Evolutionary conservation across 306 rosid genomes (phyloP), one percentile per base, ranked within the genome.

Genomic region (Lathyrus sativus): DNA sequence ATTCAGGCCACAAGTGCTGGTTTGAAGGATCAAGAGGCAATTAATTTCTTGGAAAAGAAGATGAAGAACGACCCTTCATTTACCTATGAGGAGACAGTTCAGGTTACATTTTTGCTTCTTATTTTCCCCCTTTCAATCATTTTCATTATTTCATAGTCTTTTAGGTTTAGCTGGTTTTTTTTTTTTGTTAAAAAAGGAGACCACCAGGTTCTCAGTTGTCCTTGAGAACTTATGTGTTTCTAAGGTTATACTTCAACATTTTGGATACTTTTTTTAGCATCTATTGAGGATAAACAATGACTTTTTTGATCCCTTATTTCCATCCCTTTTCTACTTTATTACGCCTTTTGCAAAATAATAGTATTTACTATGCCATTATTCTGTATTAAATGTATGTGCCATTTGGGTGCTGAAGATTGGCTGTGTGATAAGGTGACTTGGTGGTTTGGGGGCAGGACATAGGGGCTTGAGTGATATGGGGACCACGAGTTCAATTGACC

Each of bases 1-100:
- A 60, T 54, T 65, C 72, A 95, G 99, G 97, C 99, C 58, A 90
- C 99, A 39, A 95, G 99, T 74, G 97, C 99, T 78, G 99, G 99
- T 73, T 82, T 75, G 55, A 95, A 95, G 78, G 99, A 95, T 77
- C 99, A 95, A 78, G 99, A 95, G 83, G 99, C 97, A 12, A 91
- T 95, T 58, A 95, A 95, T 84, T 95, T 95, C 86, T 83, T 95
- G 90, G 99, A 95, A 79, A 95, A 95, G 87, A 95, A 95, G 81
- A 95, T 95, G 99, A 95, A 95, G 91, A 91, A 81, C 74, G 96
- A 95, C 72, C 99, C 99, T 72, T 80, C 86, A 24, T 87, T 95
- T 83, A 81, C 97, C 58, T 95, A 90, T 4, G 96, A 88, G 44
- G 99, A 95, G 82, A 95, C 97, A 1, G 97, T 95, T 62, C 99